phyloP scores from a whole-genome alignment of 495 filamentous ascomycete species.

The Delitschia confertaspora region DNA sequence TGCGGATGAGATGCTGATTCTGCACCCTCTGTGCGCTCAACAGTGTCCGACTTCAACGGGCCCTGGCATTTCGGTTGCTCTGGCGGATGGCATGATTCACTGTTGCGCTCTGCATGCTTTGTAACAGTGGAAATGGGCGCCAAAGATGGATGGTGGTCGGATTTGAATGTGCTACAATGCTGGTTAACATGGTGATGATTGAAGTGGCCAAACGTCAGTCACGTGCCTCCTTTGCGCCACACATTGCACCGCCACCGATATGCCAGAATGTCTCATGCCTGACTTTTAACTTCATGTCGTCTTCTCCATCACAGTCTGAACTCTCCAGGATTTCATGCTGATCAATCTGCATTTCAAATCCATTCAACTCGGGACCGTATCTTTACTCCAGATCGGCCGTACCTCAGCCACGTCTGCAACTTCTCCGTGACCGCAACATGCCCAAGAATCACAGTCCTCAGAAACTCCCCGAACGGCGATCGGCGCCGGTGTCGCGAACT shows the following conservation, averaged over 20 bases:
- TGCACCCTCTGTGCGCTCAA: too few relatives aligned
- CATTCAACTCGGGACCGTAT: too few relatives aligned
- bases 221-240: not conserved
- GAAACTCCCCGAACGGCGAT: constrained; percentile 15
- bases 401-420: not conserved
- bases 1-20: too few relatives aligned
- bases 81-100: not conserved
- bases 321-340: too few relatives aligned
- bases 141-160: constrained; percentile 1
- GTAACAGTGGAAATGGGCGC: not conserved
- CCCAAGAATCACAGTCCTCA: not conserved
- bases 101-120: not conserved
- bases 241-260: not conserved
- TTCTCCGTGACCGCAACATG: constrained; percentile 5
- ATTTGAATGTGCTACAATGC: constrained; percentile 12
- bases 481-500: constrained; percentile 11
- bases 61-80: not conserved
- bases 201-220: too few relatives aligned
- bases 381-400: too few relatives aligned
- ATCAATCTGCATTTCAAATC: too few relatives aligned
- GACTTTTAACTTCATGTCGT: not conserved
- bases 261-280: not conserved
- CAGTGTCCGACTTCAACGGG: too few relatives aligned
- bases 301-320: too few relatives aligned
- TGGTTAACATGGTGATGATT: too few relatives aligned